A percentile compares a stretch with the other conserved stretches of the same genome.
These are phyloP conservation scores for Diplodia seriata DNA, from an alignment of 2,329 filamentous ascomycete species.

Conservation along the genomic window DNA sequence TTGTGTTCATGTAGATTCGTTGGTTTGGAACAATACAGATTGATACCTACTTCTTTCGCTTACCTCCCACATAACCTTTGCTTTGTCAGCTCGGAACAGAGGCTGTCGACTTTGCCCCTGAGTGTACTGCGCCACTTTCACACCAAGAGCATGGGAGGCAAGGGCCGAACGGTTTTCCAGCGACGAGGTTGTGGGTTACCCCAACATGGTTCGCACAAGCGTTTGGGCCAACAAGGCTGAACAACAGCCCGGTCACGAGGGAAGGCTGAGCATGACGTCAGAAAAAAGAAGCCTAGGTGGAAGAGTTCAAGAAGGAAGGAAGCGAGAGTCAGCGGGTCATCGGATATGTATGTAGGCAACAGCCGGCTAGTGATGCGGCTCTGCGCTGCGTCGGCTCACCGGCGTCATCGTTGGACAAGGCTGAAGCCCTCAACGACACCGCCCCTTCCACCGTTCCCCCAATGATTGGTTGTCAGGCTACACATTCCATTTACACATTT, in stretches of 20 bases:
- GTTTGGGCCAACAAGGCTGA: background rate
- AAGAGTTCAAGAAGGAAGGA: background rate
- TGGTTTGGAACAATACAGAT: background rate
- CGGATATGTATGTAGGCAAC: background rate
- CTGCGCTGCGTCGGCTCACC: no score
- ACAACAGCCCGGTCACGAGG: background rate
- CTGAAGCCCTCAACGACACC: no score
- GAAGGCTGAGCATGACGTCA: background rate
- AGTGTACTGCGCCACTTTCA: background rate
- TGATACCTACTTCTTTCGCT: background rate
- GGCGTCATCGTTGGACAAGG: no score
- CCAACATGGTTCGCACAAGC: background rate
- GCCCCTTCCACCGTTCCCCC: no score
- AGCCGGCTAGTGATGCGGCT: no score
- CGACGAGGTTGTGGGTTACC: background rate
- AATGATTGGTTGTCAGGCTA: no score
- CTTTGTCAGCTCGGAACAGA: background rate
- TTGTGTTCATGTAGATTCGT: background rate
- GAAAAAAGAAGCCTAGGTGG: background rate
- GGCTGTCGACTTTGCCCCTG: background rate
- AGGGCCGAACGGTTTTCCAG: background rate
- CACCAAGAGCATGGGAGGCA: background rate
- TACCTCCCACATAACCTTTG: background rate
- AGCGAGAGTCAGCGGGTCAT: background rate
- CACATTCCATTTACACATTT: background rate